phyloP scores from a whole-genome alignment of 495 filamentous ascomycete genomes.

The Darksidea phi region DNA sequence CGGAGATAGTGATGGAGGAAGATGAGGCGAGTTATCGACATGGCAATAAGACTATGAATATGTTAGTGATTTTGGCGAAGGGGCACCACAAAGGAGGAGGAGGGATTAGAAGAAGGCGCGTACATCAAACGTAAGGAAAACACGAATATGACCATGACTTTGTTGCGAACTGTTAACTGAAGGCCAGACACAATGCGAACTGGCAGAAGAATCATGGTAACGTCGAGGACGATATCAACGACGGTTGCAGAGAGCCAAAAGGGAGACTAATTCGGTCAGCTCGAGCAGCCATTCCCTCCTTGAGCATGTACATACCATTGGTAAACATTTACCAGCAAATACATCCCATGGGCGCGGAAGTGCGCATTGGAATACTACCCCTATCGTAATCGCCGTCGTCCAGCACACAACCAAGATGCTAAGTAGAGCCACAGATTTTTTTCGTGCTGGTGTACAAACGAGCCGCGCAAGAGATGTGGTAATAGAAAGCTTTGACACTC shows the following conservation, averaged over 20 bases:
- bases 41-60: constrained; percentile 1
- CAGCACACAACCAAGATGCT: constrained; percentile 5
- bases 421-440: constrained; percentile 3
- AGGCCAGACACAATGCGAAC: constrained; percentile 14
- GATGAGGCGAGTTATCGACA: constrained; percentile 9
- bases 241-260: constrained; percentile 7
- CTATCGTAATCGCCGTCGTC: constrained; percentile 12
- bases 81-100: too few relatives aligned
- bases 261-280: constrained; percentile 7
- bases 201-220: constrained; percentile 17
- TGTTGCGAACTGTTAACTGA: constrained; percentile 2
- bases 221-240: constrained; percentile 16
- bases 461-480: constrained; percentile 14
- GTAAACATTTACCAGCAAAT: constrained; percentile 19
- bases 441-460: constrained; percentile 2
- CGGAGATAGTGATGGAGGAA: constrained; percentile 5
- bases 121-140: constrained; percentile 18
- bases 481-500: constrained; percentile 23
- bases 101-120: not conserved
- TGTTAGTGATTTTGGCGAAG: not conserved
- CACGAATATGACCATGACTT: constrained; percentile 13
- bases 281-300: too few relatives aligned
- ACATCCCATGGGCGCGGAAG: constrained; percentile 17
- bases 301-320: constrained; percentile 5
- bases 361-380: constrained; percentile 12